These are phyloP conservation scores for Puccinia coronata DNA, from an alignment of 1,284 basidiomycete species.

Conservation along the genomic window DNA sequence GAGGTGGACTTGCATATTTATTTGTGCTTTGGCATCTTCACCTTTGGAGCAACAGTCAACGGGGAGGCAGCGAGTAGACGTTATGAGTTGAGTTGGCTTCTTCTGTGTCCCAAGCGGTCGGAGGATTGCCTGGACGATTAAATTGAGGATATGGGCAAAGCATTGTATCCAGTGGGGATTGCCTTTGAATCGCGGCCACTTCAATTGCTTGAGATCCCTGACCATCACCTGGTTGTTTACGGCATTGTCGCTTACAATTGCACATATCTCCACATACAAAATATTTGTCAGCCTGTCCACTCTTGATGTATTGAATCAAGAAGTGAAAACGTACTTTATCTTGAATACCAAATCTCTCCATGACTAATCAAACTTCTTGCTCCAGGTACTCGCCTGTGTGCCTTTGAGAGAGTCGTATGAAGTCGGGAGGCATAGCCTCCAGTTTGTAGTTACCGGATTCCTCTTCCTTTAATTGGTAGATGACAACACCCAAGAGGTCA, in stretches of 20 bases:
- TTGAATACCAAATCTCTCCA: too few species aligned
- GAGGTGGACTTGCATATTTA: not conserved
- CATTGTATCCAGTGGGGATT: not conserved
- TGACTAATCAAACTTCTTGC: not conserved
- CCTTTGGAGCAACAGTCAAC: too few species aligned
- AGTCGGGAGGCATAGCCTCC: too few species aligned
- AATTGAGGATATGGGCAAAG: conserved; percentile 6
- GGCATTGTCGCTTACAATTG: conserved; percentile 2
- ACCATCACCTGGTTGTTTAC: conserved; percentile 8
- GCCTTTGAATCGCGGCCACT: not conserved
- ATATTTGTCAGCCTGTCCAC: too few species aligned
- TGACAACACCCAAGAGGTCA: not conserved
- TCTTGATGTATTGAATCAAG: too few species aligned
- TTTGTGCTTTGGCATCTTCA: not conserved
- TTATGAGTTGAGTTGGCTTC: not conserved
- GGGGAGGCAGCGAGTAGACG: too few species aligned
- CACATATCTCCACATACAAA: too few species aligned
- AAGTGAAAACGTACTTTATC: too few species aligned
- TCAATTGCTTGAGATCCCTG: conserved; percentile 1
- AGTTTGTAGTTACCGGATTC: too few species aligned
- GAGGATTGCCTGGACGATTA: not conserved
- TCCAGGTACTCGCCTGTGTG: too few species aligned
- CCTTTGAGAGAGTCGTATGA: too few species aligned
- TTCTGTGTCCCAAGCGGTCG: conserved; percentile 1
- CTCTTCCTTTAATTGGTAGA: not conserved